Percentiles rank a stretch among this genome's conserved stretches.
Evolutionary conservation across 768 basidiomycete genomes (phyloP).

Genomic region (Cubamyces sp.): DNA sequence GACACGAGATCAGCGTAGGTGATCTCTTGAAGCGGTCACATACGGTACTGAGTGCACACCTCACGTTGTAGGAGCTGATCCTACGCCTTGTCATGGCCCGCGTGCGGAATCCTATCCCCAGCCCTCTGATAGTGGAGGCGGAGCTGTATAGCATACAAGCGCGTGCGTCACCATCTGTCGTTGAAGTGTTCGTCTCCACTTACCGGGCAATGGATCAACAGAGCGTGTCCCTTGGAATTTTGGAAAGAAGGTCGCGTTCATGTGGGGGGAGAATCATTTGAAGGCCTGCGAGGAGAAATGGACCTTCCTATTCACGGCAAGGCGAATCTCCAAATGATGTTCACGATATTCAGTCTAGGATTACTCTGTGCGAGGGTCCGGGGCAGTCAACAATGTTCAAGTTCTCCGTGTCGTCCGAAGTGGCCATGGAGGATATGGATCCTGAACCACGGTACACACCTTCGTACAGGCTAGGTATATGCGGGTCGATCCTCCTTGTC

Average conservation of each 20-base stretch:
- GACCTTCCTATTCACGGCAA: constrained; percentile 23
- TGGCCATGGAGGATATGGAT: too few relatives aligned
- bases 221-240: constrained; percentile 16
- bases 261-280: constrained; percentile 20
- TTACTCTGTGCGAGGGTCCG: too few relatives aligned
- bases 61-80: constrained; percentile 14
- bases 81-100: constrained; percentile 18
- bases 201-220: neutral
- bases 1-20: constrained; percentile 23
- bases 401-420: too few relatives aligned
- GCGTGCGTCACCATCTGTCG: constrained; percentile 3
- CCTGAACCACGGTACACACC: too few relatives aligned
- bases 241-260: constrained; percentile 22
- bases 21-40: neutral
- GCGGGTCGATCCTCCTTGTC: too few relatives aligned
- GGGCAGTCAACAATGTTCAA: too few relatives aligned
- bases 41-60: neutral
- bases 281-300: constrained; percentile 20
- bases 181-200: neutral
- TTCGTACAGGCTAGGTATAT: too few relatives aligned
- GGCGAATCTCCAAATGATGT: neutral
- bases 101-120: constrained; percentile 7
- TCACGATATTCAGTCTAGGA: too few relatives aligned
- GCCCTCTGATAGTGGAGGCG: constrained; percentile 11
- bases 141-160: constrained; percentile 19